A percentile compares a stretch with the other conserved stretches of the same genome.
Evolutionary conservation across 176 grass and related monocot species (phyloP).

Genomic region (Calamus simplicifolius): DNA sequence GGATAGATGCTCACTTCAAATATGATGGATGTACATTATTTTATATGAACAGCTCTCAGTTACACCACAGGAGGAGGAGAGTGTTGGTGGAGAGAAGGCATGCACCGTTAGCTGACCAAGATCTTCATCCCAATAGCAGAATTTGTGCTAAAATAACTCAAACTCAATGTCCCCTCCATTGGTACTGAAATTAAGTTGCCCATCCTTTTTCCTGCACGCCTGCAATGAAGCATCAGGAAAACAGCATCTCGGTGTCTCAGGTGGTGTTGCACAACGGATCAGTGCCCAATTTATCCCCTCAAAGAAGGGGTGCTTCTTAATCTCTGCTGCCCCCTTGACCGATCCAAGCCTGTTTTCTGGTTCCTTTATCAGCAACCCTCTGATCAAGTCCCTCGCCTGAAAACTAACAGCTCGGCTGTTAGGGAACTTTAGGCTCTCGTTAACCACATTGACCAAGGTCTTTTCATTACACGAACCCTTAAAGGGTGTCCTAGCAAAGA

Average conservation of each 20-base stretch:
- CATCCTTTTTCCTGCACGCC: slow-evolving; percentile 7
- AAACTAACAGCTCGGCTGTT: slow-evolving; percentile 7
- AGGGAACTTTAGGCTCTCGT: slow-evolving; percentile 10
- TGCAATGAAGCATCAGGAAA: neutral
- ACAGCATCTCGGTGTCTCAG: neutral
- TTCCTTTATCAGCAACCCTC: slow-evolving; percentile 8
- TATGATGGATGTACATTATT: too few relatives aligned
- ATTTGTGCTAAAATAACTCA: slow-evolving; percentile 14
- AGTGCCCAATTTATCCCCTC: slow-evolving; percentile 7
- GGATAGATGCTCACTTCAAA: too few relatives aligned
- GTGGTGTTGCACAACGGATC: slow-evolving; percentile 10
- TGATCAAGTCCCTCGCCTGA: slow-evolving; percentile 14
- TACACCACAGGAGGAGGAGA: too few relatives aligned
- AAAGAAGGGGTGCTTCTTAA: slow-evolving; percentile 15
- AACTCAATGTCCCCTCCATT: slow-evolving; percentile 10
- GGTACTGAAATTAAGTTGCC: slow-evolving; percentile 7
- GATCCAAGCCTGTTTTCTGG: slow-evolving; percentile 16
- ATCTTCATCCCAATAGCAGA: neutral
- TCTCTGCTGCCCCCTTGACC: slow-evolving; percentile 11
- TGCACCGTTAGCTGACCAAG: too few relatives aligned
- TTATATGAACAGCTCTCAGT: too few relatives aligned
- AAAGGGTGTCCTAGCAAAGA: slow-evolving; percentile 16
- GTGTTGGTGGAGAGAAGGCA: too few relatives aligned
- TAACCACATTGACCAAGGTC: slow-evolving; percentile 4
- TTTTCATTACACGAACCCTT: slow-evolving; percentile 11